Conservation (phyloP, 495 filamentous ascomycete species). For the Aspergillus taichungensis region DNA sequence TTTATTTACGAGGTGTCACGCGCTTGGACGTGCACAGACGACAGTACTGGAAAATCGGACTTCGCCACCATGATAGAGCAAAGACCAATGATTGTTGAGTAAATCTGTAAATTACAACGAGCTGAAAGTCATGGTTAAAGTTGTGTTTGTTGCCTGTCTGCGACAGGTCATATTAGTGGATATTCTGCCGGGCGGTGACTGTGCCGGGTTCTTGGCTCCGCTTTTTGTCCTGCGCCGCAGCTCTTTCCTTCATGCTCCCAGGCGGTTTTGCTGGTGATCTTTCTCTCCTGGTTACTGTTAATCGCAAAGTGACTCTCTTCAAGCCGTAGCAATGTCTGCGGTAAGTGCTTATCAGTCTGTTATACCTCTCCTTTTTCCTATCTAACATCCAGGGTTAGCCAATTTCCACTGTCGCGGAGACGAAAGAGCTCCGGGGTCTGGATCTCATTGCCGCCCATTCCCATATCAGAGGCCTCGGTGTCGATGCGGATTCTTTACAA, state of each 20-base stretch:
- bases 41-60: too few relatives aligned
- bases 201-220: background rate
- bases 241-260: conserved; percentile 1
- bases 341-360: conserved; percentile 17
- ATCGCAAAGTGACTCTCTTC: background rate
- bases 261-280: conserved; percentile 5
- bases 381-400: conserved; percentile 38
- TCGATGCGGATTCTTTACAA: conserved; percentile 84
- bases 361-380: conserved; percentile 1
- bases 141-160: too few relatives aligned
- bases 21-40: too few relatives aligned
- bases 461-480: conserved; percentile 91
- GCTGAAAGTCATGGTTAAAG: too few relatives aligned
- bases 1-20: too few relatives aligned
- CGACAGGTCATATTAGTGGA: too few relatives aligned
- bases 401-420: conserved; percentile 89
- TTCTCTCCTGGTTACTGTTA: background rate
- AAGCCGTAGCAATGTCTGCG: conserved; percentile 28
- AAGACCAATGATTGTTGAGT: too few relatives aligned
- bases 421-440: conserved; percentile 84
- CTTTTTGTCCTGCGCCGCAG: conserved; percentile 9
- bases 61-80: too few relatives aligned
- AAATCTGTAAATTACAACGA: too few relatives aligned
- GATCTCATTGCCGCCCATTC: conserved; percentile 98
- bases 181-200: conserved; percentile 24